Percentiles rank a stretch among this genome's conserved stretches.
Conservation (phyloP, 768 basidiomycete genomes). For the Tricholoma sp. region DNA sequence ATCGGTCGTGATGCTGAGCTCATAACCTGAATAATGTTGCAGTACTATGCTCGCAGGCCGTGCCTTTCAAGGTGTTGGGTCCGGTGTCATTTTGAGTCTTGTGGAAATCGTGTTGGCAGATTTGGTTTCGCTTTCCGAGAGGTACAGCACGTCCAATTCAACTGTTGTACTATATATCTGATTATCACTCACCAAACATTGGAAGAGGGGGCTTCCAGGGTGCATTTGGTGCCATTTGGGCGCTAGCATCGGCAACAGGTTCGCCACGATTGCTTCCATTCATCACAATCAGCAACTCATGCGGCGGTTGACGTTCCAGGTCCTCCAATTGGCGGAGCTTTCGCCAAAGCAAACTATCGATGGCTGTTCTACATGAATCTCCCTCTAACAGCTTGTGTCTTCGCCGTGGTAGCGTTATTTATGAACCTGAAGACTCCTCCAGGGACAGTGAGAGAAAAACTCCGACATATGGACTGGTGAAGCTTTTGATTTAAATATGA, state of each 20-base stretch:
- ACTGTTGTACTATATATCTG: background rate
- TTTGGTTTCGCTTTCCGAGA: slow-evolving; percentile 39
- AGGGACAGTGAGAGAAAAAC: slow-evolving; percentile 23
- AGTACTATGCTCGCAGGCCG: background rate
- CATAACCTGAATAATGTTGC: background rate
- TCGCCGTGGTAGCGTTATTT: background rate
- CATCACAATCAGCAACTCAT: background rate
- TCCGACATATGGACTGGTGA: slow-evolving; percentile 39
- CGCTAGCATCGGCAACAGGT: slow-evolving; percentile 27
- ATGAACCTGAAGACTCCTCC: slow-evolving; percentile 24
- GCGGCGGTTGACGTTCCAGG: slow-evolving; percentile 21
- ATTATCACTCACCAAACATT: background rate
- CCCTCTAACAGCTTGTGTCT: background rate
- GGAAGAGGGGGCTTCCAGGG: slow-evolving; percentile 31
- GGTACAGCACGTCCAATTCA: background rate
- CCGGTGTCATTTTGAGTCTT: slow-evolving; percentile 32
- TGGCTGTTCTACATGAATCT: background rate
- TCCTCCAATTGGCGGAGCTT: slow-evolving; percentile 10
- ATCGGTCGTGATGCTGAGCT: slow-evolving; percentile 23
- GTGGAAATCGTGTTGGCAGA: slow-evolving; percentile 40
- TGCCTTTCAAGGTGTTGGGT: slow-evolving; percentile 37
- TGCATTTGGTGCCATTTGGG: slow-evolving; percentile 34
- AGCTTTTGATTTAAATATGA: slow-evolving; percentile 14
- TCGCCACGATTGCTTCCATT: slow-evolving; percentile 19
- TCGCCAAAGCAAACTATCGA: slow-evolving; percentile 16